Conservation (phyloP, 352 stramenopile species). For the Globisporangium cystogenes region DNA sequence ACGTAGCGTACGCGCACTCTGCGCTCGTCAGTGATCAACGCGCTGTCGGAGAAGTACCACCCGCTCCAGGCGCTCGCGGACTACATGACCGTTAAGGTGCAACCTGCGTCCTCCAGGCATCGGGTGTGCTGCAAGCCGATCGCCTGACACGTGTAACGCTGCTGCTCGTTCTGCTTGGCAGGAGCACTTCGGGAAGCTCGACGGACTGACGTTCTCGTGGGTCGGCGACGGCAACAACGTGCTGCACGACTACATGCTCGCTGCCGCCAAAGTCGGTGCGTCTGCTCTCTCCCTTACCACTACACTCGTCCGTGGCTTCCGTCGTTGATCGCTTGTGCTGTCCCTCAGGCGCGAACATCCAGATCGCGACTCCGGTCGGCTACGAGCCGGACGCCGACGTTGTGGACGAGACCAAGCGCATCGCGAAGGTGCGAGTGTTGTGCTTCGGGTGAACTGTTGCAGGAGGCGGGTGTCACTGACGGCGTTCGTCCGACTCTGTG, state of each 20-base stretch:
- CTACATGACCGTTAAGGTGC: conserved; percentile 94
- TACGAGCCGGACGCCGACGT: conserved; percentile 92
- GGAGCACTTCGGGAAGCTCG: conserved; percentile 81
- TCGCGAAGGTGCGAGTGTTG: conserved; percentile 42
- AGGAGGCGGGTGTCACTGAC: background rate
- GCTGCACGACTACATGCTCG: conserved; percentile 97
- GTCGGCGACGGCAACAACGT: conserved; percentile 99
- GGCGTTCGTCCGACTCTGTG: background rate
- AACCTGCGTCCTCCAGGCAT: background rate
- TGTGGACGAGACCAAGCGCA: conserved; percentile 84
- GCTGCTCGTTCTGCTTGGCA: background rate
- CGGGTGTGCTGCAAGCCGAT: no score
- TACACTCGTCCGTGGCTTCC: no score
- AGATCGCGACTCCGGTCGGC: conserved; percentile 91
- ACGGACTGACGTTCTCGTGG: conserved; percentile 94
- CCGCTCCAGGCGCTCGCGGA: conserved; percentile 97
- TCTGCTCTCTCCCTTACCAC: background rate
- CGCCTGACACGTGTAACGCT: no score
- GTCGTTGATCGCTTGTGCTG: background rate
- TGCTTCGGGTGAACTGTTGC: no score
- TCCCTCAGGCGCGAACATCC: conserved; percentile 78
- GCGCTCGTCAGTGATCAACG: conserved; percentile 92
- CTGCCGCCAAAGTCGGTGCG: conserved; percentile 83
- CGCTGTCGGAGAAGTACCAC: conserved; percentile 97
- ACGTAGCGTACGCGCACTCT: background rate